phyloP scores from a whole-genome alignment of 768 basidiomycete genomes.

The Naganishia kalamii region DNA sequence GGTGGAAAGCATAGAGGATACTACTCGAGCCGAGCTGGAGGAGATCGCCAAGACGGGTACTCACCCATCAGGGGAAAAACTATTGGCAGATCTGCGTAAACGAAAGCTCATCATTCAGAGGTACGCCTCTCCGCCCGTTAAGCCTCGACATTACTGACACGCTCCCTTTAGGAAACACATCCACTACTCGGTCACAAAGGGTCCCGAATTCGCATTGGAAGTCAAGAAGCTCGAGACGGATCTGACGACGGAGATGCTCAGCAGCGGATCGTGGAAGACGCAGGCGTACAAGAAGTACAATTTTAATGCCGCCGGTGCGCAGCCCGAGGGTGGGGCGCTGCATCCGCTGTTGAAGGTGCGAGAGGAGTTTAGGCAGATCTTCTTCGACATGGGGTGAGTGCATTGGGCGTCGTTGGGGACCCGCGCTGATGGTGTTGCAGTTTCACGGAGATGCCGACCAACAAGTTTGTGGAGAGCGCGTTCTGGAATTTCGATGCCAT shows the following conservation, averaged over 20 bases:
- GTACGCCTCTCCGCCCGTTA: conserved; percentile 48
- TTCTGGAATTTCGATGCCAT: conserved; percentile 99
- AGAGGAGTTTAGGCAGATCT: conserved; percentile 94
- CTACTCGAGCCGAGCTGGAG: conserved; percentile 65
- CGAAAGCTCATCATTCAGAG: conserved; percentile 80
- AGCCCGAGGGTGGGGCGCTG: conserved; percentile 80
- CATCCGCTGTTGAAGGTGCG: conserved; percentile 96
- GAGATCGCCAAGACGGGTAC: conserved; percentile 70
- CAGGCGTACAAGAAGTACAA: conserved; percentile 96
- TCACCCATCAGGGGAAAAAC: conserved; percentile 68
- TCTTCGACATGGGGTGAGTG: conserved; percentile 95
- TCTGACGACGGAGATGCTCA: conserved; percentile 88
- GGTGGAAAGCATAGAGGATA: conserved; percentile 64
- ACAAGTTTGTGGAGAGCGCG: conserved; percentile 88
- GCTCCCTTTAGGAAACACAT: conserved; percentile 70
- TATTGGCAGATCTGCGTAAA: conserved; percentile 78
- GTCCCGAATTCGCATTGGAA: conserved; percentile 77
- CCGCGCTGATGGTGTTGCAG: conserved; percentile 49
- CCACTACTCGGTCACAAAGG: conserved; percentile 86
- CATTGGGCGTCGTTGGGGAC: neutral
- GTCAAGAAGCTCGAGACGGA: conserved; percentile 92
- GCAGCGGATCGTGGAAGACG: conserved; percentile 87
- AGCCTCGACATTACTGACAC: neutral
- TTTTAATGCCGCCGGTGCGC: conserved; percentile 90
- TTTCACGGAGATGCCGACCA: conserved; percentile 97